These are phyloP conservation scores for Rauvolfia tetraphylla DNA, from an alignment of 257 asterid genomes.

Conservation along the genomic window DNA sequence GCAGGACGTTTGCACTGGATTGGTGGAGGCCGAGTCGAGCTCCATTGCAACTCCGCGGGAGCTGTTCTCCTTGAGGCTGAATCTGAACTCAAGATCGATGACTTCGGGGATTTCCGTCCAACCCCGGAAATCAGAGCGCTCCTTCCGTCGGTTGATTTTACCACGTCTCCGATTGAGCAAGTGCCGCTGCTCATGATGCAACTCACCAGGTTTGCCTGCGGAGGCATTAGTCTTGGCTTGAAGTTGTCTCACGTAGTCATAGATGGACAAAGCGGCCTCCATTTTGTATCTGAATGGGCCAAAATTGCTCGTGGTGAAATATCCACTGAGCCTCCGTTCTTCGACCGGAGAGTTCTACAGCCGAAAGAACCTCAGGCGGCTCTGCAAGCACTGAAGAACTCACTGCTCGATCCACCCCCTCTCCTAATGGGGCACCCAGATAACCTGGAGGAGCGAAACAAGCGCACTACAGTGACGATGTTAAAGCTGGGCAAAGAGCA, in stretches of 20 bases:
- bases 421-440: conserved; percentile 14
- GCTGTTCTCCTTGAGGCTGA: conserved; percentile 50
- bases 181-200: conserved; percentile 14
- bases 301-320: conserved; percentile 21
- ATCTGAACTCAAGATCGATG: conserved; percentile 38
- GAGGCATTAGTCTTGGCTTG: conserved; percentile 23
- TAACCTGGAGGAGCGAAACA: conserved; percentile 19
- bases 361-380: not conserved
- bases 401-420: conserved; percentile 14
- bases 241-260: conserved; percentile 10
- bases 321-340: conserved; percentile 5
- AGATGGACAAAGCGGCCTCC: conserved; percentile 22
- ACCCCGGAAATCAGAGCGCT: conserved; percentile 34
- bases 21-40: conserved; percentile 54
- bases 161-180: conserved; percentile 7
- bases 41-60: conserved; percentile 49
- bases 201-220: conserved; percentile 22
- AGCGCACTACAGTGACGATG: conserved; percentile 13
- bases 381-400: not conserved
- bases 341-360: conserved; percentile 7
- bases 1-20: conserved; percentile 53
- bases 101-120: conserved; percentile 53
- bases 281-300: conserved; percentile 24
- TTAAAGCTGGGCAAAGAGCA: conserved; percentile 20
- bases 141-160: conserved; percentile 19